These are phyloP conservation scores for Brassica balearica DNA, from an alignment of 441 rosid species.

Conservation along the genomic window DNA sequence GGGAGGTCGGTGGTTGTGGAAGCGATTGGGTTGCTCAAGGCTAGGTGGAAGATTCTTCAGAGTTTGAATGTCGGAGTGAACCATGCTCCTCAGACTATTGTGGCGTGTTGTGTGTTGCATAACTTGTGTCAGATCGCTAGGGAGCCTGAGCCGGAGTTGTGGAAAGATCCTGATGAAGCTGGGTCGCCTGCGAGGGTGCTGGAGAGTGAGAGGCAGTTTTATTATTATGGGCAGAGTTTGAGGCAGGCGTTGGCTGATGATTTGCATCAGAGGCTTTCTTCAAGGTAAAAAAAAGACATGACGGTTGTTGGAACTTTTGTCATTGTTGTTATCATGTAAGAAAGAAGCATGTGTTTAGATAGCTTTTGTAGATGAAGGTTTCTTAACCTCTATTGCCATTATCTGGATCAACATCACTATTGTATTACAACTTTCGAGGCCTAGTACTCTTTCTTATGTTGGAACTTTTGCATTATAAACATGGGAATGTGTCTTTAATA, in stretches of 20 bases:
- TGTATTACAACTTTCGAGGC: conserved; percentile 20
- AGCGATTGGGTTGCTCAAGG: conserved; percentile 87
- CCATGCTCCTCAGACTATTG: conserved; percentile 95
- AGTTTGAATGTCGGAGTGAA: conserved; percentile 88
- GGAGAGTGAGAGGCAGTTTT: conserved; percentile 84
- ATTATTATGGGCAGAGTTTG: conserved; percentile 79
- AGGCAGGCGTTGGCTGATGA: conserved; percentile 97
- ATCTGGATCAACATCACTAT: too few relatives aligned
- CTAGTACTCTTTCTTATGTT: not conserved
- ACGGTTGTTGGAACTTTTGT: not conserved
- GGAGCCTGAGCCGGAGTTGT: conserved; percentile 94
- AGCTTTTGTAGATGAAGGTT: not conserved
- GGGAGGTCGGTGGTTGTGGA: conserved; percentile 92
- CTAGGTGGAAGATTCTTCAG: conserved; percentile 94
- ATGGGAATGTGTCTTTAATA: not conserved
- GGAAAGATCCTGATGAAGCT: conserved; percentile 86
- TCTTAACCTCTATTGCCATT: not conserved
- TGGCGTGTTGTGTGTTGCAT: conserved; percentile 96
- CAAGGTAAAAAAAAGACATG: conserved; percentile 52
- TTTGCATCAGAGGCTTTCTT: conserved; percentile 88
- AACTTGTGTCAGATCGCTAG: conserved; percentile 91
- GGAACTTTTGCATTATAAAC: conserved; percentile 31
- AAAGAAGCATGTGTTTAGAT: conserved; percentile 11
- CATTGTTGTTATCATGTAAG: conserved; percentile 16
- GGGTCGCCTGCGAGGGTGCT: conserved; percentile 73